Evolutionary conservation across 192 early-diverging fungal genomes (phyloP), one percentile per base, ranked within the genome.

Genomic region (Hyaloraphidium curvatum): DNA sequence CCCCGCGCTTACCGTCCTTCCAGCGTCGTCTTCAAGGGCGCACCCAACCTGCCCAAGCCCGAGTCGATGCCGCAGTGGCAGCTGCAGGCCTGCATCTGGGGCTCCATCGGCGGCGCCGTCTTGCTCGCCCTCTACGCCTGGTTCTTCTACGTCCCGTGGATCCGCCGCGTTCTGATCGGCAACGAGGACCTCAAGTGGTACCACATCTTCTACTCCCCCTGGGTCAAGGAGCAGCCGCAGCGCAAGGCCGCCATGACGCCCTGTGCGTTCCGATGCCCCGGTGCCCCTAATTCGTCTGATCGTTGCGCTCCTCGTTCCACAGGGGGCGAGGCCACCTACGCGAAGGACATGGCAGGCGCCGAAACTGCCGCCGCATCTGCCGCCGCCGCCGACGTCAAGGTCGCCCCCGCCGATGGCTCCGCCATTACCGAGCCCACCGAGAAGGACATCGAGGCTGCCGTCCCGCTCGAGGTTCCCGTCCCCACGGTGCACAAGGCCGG

Each of bases 11-110:
- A n/a, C n/a, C n/a, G n/a, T n/a, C n/a, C n/a, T n/a, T n/a, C n/a
- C n/a, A n/a, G n/a, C 59, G 71, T 84, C 40, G 73, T 85, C 40
- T 76, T 69, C 71, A 84, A 83, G 67, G 76, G 73, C 52, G 76
- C 75, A 1, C 70, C 79, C 0, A 65, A 70, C 29, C 55, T 56
- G n/a, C 40, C 60, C 23, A 67, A 66, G 43, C 43, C 43, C 43
- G 43, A 48, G 23, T 9, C 7, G 7, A 48, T 48, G 43, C 43
- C 43, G 7, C 43, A 14, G 7, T 9, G 7, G 14, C 43, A 48
- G 19, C 43, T 22, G 19, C 17, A 14, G 7, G 43, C 43, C 23
- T 48, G 74, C 30, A 59, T 83, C 51, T 83, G 77, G 35, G 75
- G 80, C 23, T 67, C 72, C 43, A 59, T 48, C 23, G 43, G 43